Base-by-base conservation (phyloP, 1,284 basidiomycete species). In the Marasmius oreades region DNA sequence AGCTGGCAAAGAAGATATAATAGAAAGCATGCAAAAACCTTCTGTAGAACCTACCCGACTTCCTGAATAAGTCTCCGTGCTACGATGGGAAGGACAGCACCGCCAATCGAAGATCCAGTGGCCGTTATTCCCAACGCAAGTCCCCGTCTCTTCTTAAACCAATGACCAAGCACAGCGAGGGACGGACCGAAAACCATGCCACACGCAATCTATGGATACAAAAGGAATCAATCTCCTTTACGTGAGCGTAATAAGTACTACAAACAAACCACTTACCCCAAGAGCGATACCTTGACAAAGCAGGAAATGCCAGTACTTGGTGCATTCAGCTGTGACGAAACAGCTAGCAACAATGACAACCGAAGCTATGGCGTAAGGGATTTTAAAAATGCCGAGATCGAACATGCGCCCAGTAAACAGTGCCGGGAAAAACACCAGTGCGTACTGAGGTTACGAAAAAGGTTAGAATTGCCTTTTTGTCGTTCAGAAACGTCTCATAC, bases 341-440 rank as follows among this genome's bases (percentile, higher is more conserved):
- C 77, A 72, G 23, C 70, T 71, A 7, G 75, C 64, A 22, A 80
- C 70, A 48, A 82, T 70, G n/a, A 78, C 51, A 2, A 63, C 53
- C n/a, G 73, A 73, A 8, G 74, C 72, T 10, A 67, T 14, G 20
- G 72, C 59, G 18, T 77, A 62, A 2, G 78, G 75, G 0, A 72
- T 59, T 50, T 71, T 73, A 63, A 80, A 76, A 60, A 77, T 73
- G 0, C 82, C 82, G 36, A 77, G 66, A 65, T 84, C 81, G 65
- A 83, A 80, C 26, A 84, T 67, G 2, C 78, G 77, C 0, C 82
- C 82, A n/a, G 73, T 70, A 34, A 83, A 54, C 18, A 82, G 69
- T 31, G 28, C 28, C 10, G 28, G 28, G 28, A 31, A 31, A 31
- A 31, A 31, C 10, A 31, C 10, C 11, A 80, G 67, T n/a, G 77